Conservation (phyloP, 2,329 filamentous ascomycete genomes). For the Aspergillus sojae region DNA sequence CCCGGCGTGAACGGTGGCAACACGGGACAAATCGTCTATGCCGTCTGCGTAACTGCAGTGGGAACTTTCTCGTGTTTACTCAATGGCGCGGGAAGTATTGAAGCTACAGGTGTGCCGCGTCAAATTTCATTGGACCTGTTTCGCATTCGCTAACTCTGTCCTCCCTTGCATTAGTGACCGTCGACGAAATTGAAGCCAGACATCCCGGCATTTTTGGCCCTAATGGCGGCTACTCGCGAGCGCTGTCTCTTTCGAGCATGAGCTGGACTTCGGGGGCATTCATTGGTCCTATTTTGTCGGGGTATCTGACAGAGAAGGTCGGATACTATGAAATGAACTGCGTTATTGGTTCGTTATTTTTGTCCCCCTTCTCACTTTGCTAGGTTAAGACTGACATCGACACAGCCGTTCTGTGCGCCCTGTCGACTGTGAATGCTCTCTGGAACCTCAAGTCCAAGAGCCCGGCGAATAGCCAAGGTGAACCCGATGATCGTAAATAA, state of each 20-base stretch:
- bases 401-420: slow-evolving; percentile 20
- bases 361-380: neutral
- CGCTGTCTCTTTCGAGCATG: slow-evolving; percentile 26
- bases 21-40: slow-evolving; percentile 27
- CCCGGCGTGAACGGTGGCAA: slow-evolving; percentile 25
- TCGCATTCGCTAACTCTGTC: neutral
- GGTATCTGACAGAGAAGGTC: slow-evolving; percentile 20
- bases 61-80: slow-evolving; percentile 28
- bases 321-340: slow-evolving; percentile 29
- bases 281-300: slow-evolving; percentile 26
- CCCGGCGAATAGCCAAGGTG: neutral
- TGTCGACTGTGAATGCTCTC: slow-evolving; percentile 12
- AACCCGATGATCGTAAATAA: neutral
- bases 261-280: slow-evolving; percentile 29
- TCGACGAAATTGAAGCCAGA: slow-evolving; percentile 24
- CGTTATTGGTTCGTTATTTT: slow-evolving; percentile 19
- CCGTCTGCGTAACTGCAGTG: slow-evolving; percentile 18
- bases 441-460: slow-evolving; percentile 1
- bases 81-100: slow-evolving; percentile 32
- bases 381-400: neutral
- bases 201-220: slow-evolving; percentile 29
- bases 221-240: slow-evolving; percentile 30
- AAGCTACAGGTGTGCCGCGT: slow-evolving; percentile 30
- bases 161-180: slow-evolving; percentile 15
- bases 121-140: neutral